phyloP scores from a whole-genome alignment of 2,329 filamentous ascomycete genomes.

The Coniochaeta sp. region DNA sequence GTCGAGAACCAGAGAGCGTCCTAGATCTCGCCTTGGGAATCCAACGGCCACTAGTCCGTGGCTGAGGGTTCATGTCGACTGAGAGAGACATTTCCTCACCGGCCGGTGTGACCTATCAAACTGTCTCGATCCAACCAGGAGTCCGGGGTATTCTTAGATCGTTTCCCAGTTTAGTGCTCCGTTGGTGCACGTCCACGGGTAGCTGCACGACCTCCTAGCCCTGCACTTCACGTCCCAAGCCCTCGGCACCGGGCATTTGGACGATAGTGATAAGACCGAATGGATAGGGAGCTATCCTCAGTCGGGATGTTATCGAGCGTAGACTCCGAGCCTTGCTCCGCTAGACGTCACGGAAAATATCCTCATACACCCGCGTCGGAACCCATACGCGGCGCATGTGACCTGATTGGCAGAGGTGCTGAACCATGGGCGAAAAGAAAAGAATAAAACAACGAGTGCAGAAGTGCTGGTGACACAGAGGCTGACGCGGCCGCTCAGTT shows the following conservation, averaged over 20 bases:
- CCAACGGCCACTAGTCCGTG: not conserved
- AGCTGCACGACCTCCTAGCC: not conserved
- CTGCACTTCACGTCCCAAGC: not conserved
- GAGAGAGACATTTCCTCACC: not conserved
- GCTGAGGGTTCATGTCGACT: not conserved
- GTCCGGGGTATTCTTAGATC: constrained; percentile 2
- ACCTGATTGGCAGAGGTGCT: not conserved
- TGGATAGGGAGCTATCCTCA: not conserved
- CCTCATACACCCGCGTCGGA: not conserved
- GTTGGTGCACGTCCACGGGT: constrained; percentile 1
- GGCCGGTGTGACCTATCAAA: not conserved
- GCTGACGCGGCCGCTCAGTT: not conserved
- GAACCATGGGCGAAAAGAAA: not conserved
- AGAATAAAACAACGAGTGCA: not conserved
- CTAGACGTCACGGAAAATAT: not conserved
- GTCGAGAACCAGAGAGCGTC: not conserved
- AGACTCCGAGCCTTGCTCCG: not conserved
- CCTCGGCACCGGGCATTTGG: constrained; percentile 2
- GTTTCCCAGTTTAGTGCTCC: not conserved
- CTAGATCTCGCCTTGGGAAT: not conserved
- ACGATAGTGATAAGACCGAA: not conserved
- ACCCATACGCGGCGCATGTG: not conserved
- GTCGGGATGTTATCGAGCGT: not conserved
- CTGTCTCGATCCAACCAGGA: not conserved
- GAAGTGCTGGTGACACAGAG: not conserved